Percentiles rank a stretch among this genome's conserved stretches.
These are phyloP conservation scores for Xylaria polymorpha DNA, from an alignment of 2,329 filamentous ascomycete species.

Conservation along the genomic window DNA sequence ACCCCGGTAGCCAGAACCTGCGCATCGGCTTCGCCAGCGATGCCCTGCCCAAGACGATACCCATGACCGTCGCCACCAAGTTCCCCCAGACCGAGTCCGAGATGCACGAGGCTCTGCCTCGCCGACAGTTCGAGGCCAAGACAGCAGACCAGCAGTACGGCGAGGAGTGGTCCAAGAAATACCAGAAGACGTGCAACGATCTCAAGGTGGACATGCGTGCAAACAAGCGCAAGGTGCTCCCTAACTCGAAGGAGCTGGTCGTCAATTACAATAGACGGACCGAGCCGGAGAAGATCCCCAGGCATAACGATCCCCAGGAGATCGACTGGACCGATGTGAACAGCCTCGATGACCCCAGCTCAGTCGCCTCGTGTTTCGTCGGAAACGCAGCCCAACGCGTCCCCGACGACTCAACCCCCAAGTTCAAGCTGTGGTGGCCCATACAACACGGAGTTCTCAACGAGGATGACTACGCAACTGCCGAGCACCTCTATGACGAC, in stretches of 20 bases:
- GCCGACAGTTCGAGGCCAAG: conserved; percentile 71
- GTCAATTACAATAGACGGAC: conserved; percentile 92
- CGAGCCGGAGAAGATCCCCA: conserved; percentile 85
- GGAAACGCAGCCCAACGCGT: conserved; percentile 86
- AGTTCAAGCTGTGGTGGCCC: conserved; percentile 94
- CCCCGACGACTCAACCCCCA: conserved; percentile 86
- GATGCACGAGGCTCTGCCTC: conserved; percentile 81
- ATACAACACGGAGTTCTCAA: conserved; percentile 89
- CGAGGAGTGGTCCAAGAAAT: conserved; percentile 80
- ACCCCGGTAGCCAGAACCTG: conserved; percentile 94
- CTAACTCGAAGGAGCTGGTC: conserved; percentile 97
- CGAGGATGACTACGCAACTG: conserved; percentile 85
- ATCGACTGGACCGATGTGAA: conserved; percentile 94
- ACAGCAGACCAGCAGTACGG: conserved; percentile 84
- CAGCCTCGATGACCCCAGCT: conserved; percentile 72
- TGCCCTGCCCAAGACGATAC: conserved; percentile 91
- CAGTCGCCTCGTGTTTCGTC: conserved; percentile 73
- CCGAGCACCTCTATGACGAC: conserved; percentile 85
- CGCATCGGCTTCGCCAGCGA: conserved; percentile 96
- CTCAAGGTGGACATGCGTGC: conserved; percentile 90
- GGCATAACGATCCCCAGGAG: conserved; percentile 93
- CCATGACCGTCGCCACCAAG: conserved; percentile 89
- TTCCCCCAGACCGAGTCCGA: conserved; percentile 85
- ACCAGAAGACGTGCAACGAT: conserved; percentile 84
- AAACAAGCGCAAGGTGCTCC: conserved; percentile 93